Base-by-base conservation (phyloP, 139 green algal species). In the Chlamydomonas sp. region DNA sequence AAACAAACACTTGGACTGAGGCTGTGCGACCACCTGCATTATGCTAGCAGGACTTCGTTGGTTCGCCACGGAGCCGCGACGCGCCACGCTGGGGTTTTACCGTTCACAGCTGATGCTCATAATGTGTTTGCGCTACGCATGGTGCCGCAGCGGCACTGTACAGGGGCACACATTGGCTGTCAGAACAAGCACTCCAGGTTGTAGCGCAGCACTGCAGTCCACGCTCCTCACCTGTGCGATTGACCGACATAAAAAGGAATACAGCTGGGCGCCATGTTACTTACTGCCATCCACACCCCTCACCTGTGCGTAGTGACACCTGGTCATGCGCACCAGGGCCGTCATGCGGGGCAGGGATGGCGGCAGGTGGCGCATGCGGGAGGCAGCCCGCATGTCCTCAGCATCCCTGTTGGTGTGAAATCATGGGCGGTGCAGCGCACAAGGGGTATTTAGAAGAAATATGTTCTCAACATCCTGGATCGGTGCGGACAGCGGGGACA, bases 371-470 rank as follows among this genome's bases (percentile, higher is more conserved):
- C 66, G 20, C 90, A 94, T 90, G 63, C 89, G 87, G 0, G 80
- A 77, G 1, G 95, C 95, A 2, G 92, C 91, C 62, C 92, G 92
- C 84, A 92, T 89, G 57, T 92, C 91, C 1, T 93, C 89, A 16
- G 78, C 86, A 62, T 93, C 87, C 83, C 92, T 93, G 88, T 7
- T 67, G 76, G n/a, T 57, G n/a, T 8, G 57, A 9, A 16, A 20
- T 8, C 14, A 20, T 20, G 31, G 73, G 59, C 49, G 57, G 67
- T 73, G 67, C 14, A 15, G 67, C 5, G 67, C 8, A 15, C 12
- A 17, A 75, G 69, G 16, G 72, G 18, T 78, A 5, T 61, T 20
- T 3, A 5, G 72, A 78, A 49, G 31, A 49, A 49, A 49, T 49
- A 49, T 49, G 31, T 49, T 49, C 31, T 49, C 31, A 49, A 49